Evolutionary conservation across 139 green algal species (phyloP).

Genomic region (Micractinium conductrix): DNA sequence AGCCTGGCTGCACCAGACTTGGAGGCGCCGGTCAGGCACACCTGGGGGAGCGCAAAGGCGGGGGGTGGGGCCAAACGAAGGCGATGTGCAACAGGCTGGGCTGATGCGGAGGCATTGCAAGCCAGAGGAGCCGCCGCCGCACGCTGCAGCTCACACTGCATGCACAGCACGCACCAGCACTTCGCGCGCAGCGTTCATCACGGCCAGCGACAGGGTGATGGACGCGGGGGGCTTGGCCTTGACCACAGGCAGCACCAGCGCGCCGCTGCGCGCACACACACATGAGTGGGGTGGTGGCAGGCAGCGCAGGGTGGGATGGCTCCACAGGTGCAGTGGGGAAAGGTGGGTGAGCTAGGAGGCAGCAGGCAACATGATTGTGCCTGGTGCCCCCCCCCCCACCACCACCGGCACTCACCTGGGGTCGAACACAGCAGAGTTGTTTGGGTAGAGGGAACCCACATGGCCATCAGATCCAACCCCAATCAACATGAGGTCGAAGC

Average conservation of each 20-base stretch:
- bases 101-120: not conserved
- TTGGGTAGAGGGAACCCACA: slow-evolving; percentile 92
- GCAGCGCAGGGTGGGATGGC: too few species aligned
- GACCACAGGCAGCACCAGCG: slow-evolving; percentile 86
- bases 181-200: slow-evolving; percentile 79
- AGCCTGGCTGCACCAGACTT: not conserved
- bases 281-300: too few species aligned
- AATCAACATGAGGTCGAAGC: slow-evolving; percentile 88
- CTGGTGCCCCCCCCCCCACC: too few species aligned
- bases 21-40: slow-evolving; percentile 3
- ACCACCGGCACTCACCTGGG: slow-evolving; percentile 6
- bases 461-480: slow-evolving; percentile 94
- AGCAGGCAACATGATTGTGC: too few species aligned
- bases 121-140: not conserved
- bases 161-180: slow-evolving; percentile 26
- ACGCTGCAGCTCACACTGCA: not conserved
- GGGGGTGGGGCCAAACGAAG: not conserved
- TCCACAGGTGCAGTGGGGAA: too few species aligned
- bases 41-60: too few species aligned
- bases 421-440: too few species aligned
- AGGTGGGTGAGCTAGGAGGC: too few species aligned
- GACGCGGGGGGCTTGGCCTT: slow-evolving; percentile 92
- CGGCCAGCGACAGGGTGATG: slow-evolving; percentile 90
- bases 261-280: too few species aligned
- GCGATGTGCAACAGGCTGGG: not conserved